A percentile compares a stretch with the other conserved stretches of the same genome.
phyloP scores from a whole-genome alignment of 176 grass and related monocot genomes.

The Phyllostachys edulis region DNA sequence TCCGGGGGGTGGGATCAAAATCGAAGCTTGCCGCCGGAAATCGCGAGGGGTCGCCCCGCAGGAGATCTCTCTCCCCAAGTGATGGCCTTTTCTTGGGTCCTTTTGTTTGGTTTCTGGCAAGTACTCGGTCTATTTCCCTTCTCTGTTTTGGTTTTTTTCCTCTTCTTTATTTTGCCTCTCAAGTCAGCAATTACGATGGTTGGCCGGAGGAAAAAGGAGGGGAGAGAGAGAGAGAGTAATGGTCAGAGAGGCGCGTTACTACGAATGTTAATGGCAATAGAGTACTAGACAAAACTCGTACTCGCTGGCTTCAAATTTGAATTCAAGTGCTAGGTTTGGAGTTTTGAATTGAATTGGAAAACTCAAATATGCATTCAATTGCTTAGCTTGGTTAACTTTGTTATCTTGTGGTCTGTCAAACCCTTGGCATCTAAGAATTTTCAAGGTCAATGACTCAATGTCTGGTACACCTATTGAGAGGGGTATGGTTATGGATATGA shows the following conservation, averaged over 20 bases:
- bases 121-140: slow-evolving; percentile 20
- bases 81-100: slow-evolving; percentile 39
- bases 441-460: slow-evolving; percentile 1
- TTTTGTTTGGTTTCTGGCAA: slow-evolving; percentile 33
- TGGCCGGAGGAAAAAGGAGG: slow-evolving; percentile 4
- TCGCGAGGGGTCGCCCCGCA: slow-evolving; percentile 41
- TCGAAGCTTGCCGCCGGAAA: slow-evolving; percentile 51
- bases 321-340: not conserved
- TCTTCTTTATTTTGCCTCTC: not conserved
- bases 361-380: not conserved
- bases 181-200: slow-evolving; percentile 20
- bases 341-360: not conserved
- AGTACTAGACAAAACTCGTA: not conserved
- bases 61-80: slow-evolving; percentile 42
- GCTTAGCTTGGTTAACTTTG: slow-evolving; percentile 26
- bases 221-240: not conserved
- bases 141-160: not conserved
- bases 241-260: not conserved
- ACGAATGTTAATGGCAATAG: not conserved
- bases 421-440: slow-evolving; percentile 33
- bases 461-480: not conserved
- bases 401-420: slow-evolving; percentile 25
- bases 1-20: slow-evolving; percentile 47
- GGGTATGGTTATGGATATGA: slow-evolving; percentile 3
- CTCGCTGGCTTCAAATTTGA: not conserved